Base-by-base conservation (phyloP, 2,329 filamentous ascomycete species). In the Microsporum audouinii region DNA sequence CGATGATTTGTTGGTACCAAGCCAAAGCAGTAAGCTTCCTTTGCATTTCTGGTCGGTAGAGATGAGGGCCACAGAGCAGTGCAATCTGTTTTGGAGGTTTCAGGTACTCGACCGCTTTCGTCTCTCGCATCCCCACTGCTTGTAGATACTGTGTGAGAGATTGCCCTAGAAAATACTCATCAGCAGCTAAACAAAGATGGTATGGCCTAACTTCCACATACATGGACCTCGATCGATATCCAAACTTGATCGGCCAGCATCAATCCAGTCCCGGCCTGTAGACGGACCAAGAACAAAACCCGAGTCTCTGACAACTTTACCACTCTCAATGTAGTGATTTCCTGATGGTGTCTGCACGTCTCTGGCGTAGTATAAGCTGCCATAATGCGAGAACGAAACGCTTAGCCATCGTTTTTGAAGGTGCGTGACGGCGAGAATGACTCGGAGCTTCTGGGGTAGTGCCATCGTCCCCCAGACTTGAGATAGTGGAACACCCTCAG, bases 321-420 rank as follows among this genome's bases (percentile, higher is more conserved):
- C 68, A 61, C 69, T 59, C 43, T 67, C 68, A 41, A 69, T 10
- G 23, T 65, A 70, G 59, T 69, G 61, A 33, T 38, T 66, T n/a
- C 57, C 65, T 63, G 12, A 12, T 60, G 14, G 56, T 63, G 61
- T 12, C 61, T 68, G 66, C 2, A 67, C 56, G 58, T 71, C 66
- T 63, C 51, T 36, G 1, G 62, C 38, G 39, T 69, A 70, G 58
- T 68, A 70, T 34, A 71, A 65, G 61, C 67, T 67, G 7, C 69
- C 67, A 12, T 71, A 70, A 63, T 70, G 64, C 1, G 66, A 69
- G 62, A 71, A 70, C 61, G 65, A 66, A 64, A 71, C 65, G 38
- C 65, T 66, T 12, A 68, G 62, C 67, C 67, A 70, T 63, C 67
- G 12, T 51, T 68, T 68, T 57, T 71, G 65, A 5, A 69, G 64